phyloP scores from a whole-genome alignment of 2,329 filamentous ascomycete genomes.

The Aphanoascus verrucosus region DNA sequence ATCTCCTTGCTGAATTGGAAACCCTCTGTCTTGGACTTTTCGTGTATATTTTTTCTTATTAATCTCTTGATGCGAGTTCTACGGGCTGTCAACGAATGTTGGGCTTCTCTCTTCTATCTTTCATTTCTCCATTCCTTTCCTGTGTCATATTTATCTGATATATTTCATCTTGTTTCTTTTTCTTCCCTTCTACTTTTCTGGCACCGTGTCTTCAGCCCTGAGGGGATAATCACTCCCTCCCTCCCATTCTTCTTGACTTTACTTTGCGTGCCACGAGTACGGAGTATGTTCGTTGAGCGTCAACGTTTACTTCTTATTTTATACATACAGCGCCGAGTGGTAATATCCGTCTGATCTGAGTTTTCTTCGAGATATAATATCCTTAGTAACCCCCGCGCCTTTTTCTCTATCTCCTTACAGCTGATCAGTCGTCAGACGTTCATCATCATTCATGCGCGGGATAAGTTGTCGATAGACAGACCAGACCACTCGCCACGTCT shows the following conservation, averaged over 20 bases:
- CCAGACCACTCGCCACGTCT: no score
- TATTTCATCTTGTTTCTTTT: neutral
- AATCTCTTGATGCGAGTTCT: slow-evolving; percentile 2
- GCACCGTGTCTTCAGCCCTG: neutral
- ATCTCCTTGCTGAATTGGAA: neutral
- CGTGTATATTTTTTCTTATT: slow-evolving; percentile 6
- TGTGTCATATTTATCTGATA: no score
- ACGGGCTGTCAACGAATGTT: neutral
- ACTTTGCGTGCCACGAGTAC: no score
- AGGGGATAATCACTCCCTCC: no score
- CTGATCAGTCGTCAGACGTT: neutral
- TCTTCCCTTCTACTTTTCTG: neutral
- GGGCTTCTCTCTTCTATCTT: neutral
- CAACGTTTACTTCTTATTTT: no score
- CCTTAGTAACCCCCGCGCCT: neutral
- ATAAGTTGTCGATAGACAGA: no score
- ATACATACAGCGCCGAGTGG: no score
- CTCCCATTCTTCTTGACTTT: no score
- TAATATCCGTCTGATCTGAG: no score
- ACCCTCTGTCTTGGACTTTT: slow-evolving; percentile 1
- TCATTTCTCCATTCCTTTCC: no score
- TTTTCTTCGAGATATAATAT: neutral
- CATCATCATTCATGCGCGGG: neutral
- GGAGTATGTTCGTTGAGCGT: no score
- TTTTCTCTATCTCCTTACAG: neutral